A percentile compares a stretch with the other conserved stretches of the same genome.
phyloP scores from a whole-genome alignment of 1,284 basidiomycete genomes.

The Sporisorium exsertum region DNA sequence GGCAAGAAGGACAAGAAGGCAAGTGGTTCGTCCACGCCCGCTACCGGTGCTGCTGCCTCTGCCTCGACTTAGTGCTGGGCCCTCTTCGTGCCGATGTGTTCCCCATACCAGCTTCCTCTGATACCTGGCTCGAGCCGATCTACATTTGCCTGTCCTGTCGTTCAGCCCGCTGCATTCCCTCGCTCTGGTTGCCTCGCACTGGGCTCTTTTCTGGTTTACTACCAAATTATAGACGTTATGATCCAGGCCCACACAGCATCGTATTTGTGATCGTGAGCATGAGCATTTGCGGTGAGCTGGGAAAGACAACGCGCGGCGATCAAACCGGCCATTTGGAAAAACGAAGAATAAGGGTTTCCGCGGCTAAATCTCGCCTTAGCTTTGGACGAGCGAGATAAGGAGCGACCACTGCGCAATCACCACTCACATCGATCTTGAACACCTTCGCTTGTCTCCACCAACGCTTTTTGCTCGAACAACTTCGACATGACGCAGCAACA shows the following conservation, averaged over 20 bases:
- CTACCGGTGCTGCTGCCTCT: constrained; percentile 20
- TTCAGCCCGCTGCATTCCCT: neutral
- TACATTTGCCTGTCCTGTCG: neutral
- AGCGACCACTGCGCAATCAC: neutral
- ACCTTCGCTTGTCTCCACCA: neutral
- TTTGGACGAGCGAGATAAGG: constrained; percentile 16
- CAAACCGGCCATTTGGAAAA: constrained; percentile 9
- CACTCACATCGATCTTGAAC: neutral
- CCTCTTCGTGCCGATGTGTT: neutral
- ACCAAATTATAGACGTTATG: neutral
- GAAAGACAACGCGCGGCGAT: constrained; percentile 1
- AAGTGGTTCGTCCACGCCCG: constrained; percentile 15
- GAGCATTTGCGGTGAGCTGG: neutral
- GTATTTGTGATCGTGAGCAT: constrained; percentile 3
- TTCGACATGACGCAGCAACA: constrained; percentile 29
- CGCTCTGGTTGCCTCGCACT: no score
- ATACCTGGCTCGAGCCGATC: constrained; percentile 27
- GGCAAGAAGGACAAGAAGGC: constrained; percentile 53
- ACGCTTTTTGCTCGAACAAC: neutral
- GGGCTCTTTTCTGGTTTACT: neutral
- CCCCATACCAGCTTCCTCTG: constrained; percentile 24
- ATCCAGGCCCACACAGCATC: no score
- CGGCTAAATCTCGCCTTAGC: constrained; percentile 4
- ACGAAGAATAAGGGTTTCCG: neutral
- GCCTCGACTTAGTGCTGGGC: constrained; percentile 7